Percentiles rank a stretch among this genome's conserved stretches.
Evolutionary conservation across 2,329 filamentous ascomycete genomes (phyloP).

Genomic region (Penicillium olsonii): DNA sequence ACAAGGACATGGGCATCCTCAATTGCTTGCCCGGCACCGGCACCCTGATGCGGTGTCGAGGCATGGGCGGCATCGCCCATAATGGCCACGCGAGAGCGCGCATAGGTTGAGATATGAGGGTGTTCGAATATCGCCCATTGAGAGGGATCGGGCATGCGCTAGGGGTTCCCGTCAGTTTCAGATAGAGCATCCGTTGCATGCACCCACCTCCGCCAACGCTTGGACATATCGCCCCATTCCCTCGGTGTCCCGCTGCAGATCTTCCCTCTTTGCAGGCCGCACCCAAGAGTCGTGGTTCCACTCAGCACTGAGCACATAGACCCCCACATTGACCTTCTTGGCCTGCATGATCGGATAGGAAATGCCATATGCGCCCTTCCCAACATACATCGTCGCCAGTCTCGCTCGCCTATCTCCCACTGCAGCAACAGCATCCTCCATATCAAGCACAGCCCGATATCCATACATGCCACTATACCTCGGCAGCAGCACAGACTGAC

Average conservation of each 20-base stretch:
- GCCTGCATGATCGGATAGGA: conserved; percentile 38
- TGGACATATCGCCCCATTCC: conserved; percentile 33
- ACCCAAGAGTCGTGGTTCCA: conserved; percentile 37
- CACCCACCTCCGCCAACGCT: conserved; percentile 30
- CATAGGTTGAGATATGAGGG: conserved; percentile 33
- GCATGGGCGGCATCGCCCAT: conserved; percentile 45
- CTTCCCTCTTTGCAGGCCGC: conserved; percentile 29
- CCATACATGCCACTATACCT: conserved; percentile 38
- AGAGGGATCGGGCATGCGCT: conserved; percentile 34
- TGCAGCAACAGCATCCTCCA: conserved; percentile 34
- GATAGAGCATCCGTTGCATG: no score
- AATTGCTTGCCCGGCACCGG: conserved; percentile 42
- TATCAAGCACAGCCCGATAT: conserved; percentile 38
- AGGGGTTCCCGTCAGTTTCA: neutral
- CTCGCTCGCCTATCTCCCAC: conserved; percentile 35
- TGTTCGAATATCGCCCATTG: conserved; percentile 42
- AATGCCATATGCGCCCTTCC: conserved; percentile 32
- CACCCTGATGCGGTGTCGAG: conserved; percentile 39
- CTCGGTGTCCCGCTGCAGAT: conserved; percentile 29
- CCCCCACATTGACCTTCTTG: conserved; percentile 35
- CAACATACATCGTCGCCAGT: conserved; percentile 35
- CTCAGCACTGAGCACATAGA: conserved; percentile 28
- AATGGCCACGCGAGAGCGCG: conserved; percentile 31
- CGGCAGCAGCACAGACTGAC: conserved; percentile 21
- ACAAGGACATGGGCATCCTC: conserved; percentile 43